Conservation (phyloP, 2,329 filamentous ascomycete genomes). For the Aspergillus luchuensis region DNA sequence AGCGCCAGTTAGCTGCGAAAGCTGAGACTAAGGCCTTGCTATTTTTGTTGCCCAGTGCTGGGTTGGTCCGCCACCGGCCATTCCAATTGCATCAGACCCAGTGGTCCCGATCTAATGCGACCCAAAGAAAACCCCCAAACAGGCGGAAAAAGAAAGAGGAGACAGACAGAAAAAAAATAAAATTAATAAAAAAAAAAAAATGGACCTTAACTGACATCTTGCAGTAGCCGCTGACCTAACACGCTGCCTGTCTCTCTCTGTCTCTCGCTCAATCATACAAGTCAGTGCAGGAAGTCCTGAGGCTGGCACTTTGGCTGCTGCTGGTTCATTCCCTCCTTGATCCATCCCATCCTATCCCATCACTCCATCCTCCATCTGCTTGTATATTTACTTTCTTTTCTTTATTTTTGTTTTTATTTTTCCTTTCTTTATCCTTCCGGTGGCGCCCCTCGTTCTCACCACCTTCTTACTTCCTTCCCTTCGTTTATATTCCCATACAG, state of each 20-base stretch:
- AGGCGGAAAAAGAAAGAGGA: neutral
- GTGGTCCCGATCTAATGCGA: constrained; percentile 7
- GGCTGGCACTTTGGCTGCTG: constrained; percentile 6
- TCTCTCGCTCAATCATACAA: constrained; percentile 2
- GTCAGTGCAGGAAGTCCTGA: neutral
- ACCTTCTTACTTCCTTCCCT: neutral
- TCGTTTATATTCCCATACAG: neutral
- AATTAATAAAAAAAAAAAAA: neutral
- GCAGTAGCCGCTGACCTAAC: constrained; percentile 7
- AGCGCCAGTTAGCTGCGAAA: constrained; percentile 3
- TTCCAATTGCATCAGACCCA: constrained; percentile 4
- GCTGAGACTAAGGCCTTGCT: constrained; percentile 2
- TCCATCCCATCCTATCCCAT: neutral
- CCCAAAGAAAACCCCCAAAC: neutral
- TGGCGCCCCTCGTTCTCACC: neutral
- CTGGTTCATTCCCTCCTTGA: neutral
- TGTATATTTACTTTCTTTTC: constrained; percentile 2
- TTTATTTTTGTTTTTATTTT: neutral
- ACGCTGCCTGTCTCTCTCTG: neutral
- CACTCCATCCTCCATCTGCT: neutral
- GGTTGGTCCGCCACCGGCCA: constrained; percentile 7
- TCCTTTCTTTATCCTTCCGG: neutral
- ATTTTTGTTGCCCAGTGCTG: constrained; percentile 5
- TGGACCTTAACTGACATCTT: constrained; percentile 4
- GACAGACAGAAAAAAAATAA: neutral